Evolutionary conservation across 495 filamentous ascomycete species (phyloP).

Genomic region (Aspergillus affinis): DNA sequence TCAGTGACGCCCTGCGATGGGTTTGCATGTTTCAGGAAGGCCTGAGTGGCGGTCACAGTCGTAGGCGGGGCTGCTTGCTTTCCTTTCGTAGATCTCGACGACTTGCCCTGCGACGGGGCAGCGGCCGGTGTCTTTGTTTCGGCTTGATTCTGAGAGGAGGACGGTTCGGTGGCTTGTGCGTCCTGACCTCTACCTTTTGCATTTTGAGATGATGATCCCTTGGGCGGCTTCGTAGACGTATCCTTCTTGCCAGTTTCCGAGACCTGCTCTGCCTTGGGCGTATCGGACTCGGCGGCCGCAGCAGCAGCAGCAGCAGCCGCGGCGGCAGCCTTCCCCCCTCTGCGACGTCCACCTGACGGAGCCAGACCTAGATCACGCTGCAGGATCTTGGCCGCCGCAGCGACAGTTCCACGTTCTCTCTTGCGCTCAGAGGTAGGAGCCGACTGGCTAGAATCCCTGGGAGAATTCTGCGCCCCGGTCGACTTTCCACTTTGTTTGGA

Average conservation of each 20-base stretch:
- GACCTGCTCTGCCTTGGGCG: constrained; percentile 11
- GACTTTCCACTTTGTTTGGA: constrained; percentile 21
- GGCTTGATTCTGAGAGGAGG: constrained; percentile 23
- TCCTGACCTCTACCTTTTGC: constrained; percentile 22
- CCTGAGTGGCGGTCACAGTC: constrained; percentile 63
- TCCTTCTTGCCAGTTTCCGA: constrained; percentile 36
- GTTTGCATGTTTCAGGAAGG: constrained; percentile 93
- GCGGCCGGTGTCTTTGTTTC: constrained; percentile 25
- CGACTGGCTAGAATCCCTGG: constrained; percentile 31
- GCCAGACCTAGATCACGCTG: constrained; percentile 89
- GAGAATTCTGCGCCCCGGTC: constrained; percentile 29
- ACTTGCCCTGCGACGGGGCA: constrained; percentile 32
- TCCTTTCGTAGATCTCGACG: constrained; percentile 30
- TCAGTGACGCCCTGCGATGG: constrained; percentile 90
- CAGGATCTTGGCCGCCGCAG: constrained; percentile 78
- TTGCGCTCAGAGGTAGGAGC: constrained; percentile 47
- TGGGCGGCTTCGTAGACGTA: constrained; percentile 23
- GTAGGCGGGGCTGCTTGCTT: constrained; percentile 33
- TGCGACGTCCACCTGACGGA: constrained; percentile 51
- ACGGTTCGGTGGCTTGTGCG: constrained; percentile 29
- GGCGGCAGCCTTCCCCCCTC: constrained; percentile 37
- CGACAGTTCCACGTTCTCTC: constrained; percentile 67
- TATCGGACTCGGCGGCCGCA: constrained; percentile 27
- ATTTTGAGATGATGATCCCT: constrained; percentile 27
- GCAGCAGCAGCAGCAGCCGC: constrained; percentile 34